Percentiles rank a stretch among this genome's conserved stretches.
phyloP scores from a whole-genome alignment of 2,329 filamentous ascomycete genomes.

The Fusarium haematococcum region DNA sequence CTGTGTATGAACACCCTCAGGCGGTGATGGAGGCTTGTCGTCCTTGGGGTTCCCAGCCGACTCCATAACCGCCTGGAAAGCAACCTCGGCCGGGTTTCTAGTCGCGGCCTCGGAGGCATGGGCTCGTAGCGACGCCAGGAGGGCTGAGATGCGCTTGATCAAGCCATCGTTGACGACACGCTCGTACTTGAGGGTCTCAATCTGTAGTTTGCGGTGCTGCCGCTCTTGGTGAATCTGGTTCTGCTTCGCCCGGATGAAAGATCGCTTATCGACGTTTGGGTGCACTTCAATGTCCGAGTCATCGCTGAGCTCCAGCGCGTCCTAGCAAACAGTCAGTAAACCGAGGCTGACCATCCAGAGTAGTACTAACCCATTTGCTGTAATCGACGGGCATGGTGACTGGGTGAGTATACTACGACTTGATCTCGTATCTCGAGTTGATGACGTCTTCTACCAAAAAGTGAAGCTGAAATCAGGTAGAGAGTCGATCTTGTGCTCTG shows the following conservation, averaged over 20 bases:
- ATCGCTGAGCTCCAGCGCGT: constrained; percentile 95
- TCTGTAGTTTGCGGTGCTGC: constrained; percentile 85
- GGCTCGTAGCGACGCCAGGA: constrained; percentile 79
- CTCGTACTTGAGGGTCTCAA: constrained; percentile 92
- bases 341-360: neutral
- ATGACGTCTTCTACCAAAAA: neutral
- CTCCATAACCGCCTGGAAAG: constrained; percentile 92
- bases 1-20: constrained; percentile 82
- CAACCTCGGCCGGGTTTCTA: constrained; percentile 79
- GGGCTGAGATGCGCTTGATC: constrained; percentile 81
- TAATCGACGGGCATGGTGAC: constrained; percentile 66
- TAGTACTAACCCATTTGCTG: constrained; percentile 73
- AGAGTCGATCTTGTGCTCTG: neutral
- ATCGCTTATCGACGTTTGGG: constrained; percentile 97
- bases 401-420: neutral
- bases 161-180: constrained; percentile 93
- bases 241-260: constrained; percentile 98
- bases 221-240: constrained; percentile 95
- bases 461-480: neutral
- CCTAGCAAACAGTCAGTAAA: constrained; percentile 58
- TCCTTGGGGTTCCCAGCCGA: constrained; percentile 78
- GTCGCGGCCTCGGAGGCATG: constrained; percentile 77
- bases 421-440: neutral
- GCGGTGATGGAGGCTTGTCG: constrained; percentile 78
- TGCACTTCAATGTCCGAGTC: constrained; percentile 99